Base-by-base conservation (phyloP, 1,284 basidiomycete genomes). In the Irpex sp. region DNA sequence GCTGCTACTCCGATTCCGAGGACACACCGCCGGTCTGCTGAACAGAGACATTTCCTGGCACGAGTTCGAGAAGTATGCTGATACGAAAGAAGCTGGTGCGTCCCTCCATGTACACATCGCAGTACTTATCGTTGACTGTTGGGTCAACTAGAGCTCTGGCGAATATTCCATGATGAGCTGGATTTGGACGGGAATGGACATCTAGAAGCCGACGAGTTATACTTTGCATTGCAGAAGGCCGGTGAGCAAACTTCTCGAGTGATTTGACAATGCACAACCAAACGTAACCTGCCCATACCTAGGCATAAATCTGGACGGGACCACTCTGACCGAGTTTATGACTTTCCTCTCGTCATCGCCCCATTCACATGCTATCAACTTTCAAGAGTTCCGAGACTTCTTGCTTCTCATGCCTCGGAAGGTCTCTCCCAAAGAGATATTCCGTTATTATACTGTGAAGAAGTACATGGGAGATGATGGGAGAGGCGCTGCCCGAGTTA, bases 301-400 rank as follows among this genome's bases (percentile, higher is more conserved):
- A 94, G 92, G 91, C 59, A 89, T 95, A 63, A 77, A 81, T 63
- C 80, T 94, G 59, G 83, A 85, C 7, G 79, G 86, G 17, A 76
- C 81, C 7, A 91, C 88, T 15, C 76, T 94, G 43, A 78, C 83
- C 43, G 92, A 96, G 66, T 93, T 96, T 71, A 91, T 95, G 76
- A 79, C 85, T n/a, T 87, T 83, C 69, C 81, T 96, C 61, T 86
- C 92, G 5, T 81, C 84, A n/a, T 84, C 84, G 51, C 82, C 84
- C 9, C 82, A 87, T 69, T 84, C 88, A 15, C 82, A 83, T 72
- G 78, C 83, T n/a, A 85, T 97, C 72, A 88, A 81, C 63, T 98
- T 96, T 76, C 80, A 82, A 62, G 91, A 97, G 71, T 97, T 97
- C 75, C 82, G 95, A 58, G 92, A 97, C 77, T 96, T 95, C 75